Percentiles rank a stretch among this genome's conserved stretches.
phyloP scores from a whole-genome alignment of 345 rosid genomes.

The Alliaria petiolata region DNA sequence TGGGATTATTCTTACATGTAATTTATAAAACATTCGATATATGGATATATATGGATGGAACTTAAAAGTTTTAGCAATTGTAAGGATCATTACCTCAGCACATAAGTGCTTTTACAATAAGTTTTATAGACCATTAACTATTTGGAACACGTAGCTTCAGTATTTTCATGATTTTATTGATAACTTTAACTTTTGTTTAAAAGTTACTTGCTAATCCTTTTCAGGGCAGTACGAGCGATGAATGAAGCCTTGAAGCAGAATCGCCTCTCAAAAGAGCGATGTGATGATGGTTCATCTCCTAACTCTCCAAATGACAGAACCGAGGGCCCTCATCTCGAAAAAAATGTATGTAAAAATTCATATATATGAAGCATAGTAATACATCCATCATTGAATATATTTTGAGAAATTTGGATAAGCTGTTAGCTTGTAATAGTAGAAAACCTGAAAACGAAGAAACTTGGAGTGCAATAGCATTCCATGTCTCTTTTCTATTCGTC shows the following conservation, averaged over 20 bases:
- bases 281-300: constrained; percentile 48
- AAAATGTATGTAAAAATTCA: constrained; percentile 50
- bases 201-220: constrained; percentile 22
- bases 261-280: constrained; percentile 58
- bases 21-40: background rate
- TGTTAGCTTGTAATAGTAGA: background rate
- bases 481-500: constrained; percentile 1
- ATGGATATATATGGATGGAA: no score
- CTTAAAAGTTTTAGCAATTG: background rate
- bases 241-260: constrained; percentile 94
- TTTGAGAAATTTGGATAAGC: background rate
- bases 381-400: background rate
- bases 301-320: constrained; percentile 46
- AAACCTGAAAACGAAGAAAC: background rate
- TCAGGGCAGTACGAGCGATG: constrained; percentile 99
- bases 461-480: background rate
- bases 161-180: background rate
- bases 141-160: constrained; percentile 10
- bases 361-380: background rate
- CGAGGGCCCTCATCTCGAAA: constrained; percentile 41
- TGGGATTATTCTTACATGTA: no score
- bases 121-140: background rate
- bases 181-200: background rate
- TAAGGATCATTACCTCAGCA: constrained; percentile 4
- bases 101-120: background rate